Evolutionary conservation across 441 rosid species (phyloP).

Genomic region (Manihot esculenta): DNA sequence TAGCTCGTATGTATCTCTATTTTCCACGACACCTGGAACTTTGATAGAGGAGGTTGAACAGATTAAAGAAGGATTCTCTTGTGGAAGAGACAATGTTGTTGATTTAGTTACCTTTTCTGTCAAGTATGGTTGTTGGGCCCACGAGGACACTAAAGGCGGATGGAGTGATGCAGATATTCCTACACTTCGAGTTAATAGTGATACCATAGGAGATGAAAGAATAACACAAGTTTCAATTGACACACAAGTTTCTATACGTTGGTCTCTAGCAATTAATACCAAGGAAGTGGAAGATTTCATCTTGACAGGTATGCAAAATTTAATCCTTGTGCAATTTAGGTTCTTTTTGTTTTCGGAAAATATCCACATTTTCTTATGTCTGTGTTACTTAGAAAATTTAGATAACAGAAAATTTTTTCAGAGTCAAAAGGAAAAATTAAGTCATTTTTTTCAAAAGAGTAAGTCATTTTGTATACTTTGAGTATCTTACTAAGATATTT

Average conservation of each 20-base stretch:
- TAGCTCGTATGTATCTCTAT: constrained; percentile 59
- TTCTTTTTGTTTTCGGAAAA: no score
- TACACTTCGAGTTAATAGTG: constrained; percentile 42
- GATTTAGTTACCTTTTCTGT: constrained; percentile 78
- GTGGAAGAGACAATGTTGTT: constrained; percentile 65
- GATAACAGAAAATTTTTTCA: no score
- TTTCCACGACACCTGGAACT: constrained; percentile 85
- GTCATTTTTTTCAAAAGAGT: no score
- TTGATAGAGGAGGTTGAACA: constrained; percentile 65
- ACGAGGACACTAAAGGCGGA: constrained; percentile 51
- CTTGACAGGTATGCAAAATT: constrained; percentile 44
- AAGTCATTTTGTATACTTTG: no score
- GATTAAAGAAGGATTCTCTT: constrained; percentile 62
- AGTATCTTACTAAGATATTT: no score
- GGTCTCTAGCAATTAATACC: constrained; percentile 83
- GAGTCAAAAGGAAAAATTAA: no score
- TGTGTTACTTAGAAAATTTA: no score
- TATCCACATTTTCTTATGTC: no score
- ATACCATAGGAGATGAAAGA: constrained; percentile 41
- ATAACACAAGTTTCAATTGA: constrained; percentile 54
- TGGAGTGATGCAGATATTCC: constrained; percentile 78
- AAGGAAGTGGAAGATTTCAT: constrained; percentile 71
- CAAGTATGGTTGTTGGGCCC: constrained; percentile 70
- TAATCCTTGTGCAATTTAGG: not conserved
- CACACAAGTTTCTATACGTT: constrained; percentile 66